Conservation (phyloP, 108 stramenopile species). For the Nitzschia inconspicua region DNA sequence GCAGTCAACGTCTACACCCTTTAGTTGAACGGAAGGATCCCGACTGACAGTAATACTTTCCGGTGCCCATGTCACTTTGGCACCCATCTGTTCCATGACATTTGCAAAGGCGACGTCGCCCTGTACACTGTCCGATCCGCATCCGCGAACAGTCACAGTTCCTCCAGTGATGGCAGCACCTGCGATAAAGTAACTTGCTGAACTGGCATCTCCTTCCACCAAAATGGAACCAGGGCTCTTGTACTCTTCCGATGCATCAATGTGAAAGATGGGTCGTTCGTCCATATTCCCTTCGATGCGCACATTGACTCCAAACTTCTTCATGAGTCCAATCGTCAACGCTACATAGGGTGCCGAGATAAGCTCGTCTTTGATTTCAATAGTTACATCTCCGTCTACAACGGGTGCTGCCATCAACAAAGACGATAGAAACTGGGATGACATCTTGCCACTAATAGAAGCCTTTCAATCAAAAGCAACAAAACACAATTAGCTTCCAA, state of each 20-base stretch:
- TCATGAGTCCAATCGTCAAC: slow-evolving; percentile 96
- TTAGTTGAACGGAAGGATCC: slow-evolving; percentile 66
- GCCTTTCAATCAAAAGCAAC: slow-evolving; percentile 20
- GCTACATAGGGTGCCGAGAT: slow-evolving; percentile 96
- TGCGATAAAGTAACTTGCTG: slow-evolving; percentile 95
- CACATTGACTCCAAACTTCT: slow-evolving; percentile 87
- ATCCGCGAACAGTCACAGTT: slow-evolving; percentile 89
- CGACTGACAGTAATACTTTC: slow-evolving; percentile 92
- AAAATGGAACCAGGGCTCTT: slow-evolving; percentile 65
- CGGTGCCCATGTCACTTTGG: slow-evolving; percentile 84
- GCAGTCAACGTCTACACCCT: slow-evolving; percentile 96
- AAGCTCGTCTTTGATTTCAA: slow-evolving; percentile 91
- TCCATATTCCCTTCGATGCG: slow-evolving; percentile 73
- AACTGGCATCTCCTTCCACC: slow-evolving; percentile 96
- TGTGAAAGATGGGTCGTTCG: slow-evolving; percentile 63
- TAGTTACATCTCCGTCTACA: slow-evolving; percentile 71
- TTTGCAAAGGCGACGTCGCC: slow-evolving; percentile 96
- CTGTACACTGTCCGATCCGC: slow-evolving; percentile 88
- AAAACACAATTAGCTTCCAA: background rate
- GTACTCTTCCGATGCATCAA: slow-evolving; percentile 67
- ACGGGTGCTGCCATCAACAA: slow-evolving; percentile 94
- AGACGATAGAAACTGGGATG: slow-evolving; percentile 93
- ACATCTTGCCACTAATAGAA: slow-evolving; percentile 94
- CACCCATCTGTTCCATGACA: slow-evolving; percentile 96
- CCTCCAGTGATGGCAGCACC: slow-evolving; percentile 97